Conservation (phyloP, 192 early-diverging fungal species). For the Coemansia sp. region DNA sequence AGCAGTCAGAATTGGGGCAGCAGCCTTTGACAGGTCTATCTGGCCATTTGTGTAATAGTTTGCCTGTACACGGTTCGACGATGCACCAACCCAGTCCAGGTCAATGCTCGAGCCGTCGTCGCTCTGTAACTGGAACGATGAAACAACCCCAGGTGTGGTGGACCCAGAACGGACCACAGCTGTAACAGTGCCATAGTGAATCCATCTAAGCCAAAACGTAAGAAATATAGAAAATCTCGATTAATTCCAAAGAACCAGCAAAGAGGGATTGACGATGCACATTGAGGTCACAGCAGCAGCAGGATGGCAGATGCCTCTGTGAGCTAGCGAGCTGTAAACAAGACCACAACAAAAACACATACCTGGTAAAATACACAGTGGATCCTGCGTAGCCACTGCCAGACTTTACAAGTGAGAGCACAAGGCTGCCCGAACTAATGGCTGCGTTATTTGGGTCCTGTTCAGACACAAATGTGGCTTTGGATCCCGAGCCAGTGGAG, state of each 20-base stretch:
- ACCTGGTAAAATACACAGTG: slow-evolving; percentile 40
- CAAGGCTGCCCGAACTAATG: slow-evolving; percentile 39
- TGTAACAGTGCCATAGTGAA: slow-evolving; percentile 60
- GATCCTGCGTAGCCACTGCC: slow-evolving; percentile 50
- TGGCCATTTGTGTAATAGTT: slow-evolving; percentile 57
- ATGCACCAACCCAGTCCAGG: slow-evolving; percentile 59
- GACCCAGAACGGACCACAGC: slow-evolving; percentile 57
- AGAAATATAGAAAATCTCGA: not conserved
- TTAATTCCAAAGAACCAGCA: not conserved
- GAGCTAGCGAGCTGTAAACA: not conserved
- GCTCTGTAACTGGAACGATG: slow-evolving; percentile 59
- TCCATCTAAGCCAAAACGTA: slow-evolving; percentile 32
- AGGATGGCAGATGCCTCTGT: not conserved
- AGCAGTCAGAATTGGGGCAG: slow-evolving; percentile 15
- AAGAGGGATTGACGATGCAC: slow-evolving; percentile 9
- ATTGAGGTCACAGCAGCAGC: not conserved
- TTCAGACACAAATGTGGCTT: slow-evolving; percentile 53
- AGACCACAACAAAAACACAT: slow-evolving; percentile 8
- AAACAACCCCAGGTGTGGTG: slow-evolving; percentile 55
- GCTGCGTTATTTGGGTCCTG: slow-evolving; percentile 49
- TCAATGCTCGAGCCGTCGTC: slow-evolving; percentile 59
- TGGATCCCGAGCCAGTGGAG: not conserved
- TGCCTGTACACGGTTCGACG: slow-evolving; percentile 57
- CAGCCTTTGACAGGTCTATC: slow-evolving; percentile 35
- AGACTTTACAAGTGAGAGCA: slow-evolving; percentile 46